phyloP scores from a whole-genome alignment of 2,329 filamentous ascomycete species.

The Pleurostoma richardsiae region DNA sequence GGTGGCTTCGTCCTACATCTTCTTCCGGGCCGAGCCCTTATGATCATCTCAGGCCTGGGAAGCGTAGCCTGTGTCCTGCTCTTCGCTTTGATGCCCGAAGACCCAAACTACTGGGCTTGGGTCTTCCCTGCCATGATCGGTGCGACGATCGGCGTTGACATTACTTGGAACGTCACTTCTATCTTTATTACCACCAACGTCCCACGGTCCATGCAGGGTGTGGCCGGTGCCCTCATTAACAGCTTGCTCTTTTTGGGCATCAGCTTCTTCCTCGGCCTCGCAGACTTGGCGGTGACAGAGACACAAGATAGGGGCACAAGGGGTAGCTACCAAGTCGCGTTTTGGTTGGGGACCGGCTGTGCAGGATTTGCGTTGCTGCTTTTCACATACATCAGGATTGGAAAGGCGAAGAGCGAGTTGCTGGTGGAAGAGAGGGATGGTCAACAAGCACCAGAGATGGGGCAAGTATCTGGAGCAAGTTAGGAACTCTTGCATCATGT shows the following conservation, averaged over 20 bases:
- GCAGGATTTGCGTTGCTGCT: slow-evolving; percentile 46
- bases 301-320: slow-evolving; percentile 27
- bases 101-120: slow-evolving; percentile 66
- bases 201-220: slow-evolving; percentile 60
- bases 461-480: too few species aligned
- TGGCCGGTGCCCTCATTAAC: slow-evolving; percentile 69
- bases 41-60: slow-evolving; percentile 56
- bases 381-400: slow-evolving; percentile 51
- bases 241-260: slow-evolving; percentile 67
- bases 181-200: slow-evolving; percentile 73
- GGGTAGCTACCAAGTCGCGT: slow-evolving; percentile 59
- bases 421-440: slow-evolving; percentile 49
- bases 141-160: slow-evolving; percentile 68
- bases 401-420: slow-evolving; percentile 48
- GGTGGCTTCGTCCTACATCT: slow-evolving; percentile 65
- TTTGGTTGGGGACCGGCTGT: slow-evolving; percentile 60
- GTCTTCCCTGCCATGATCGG: slow-evolving; percentile 67
- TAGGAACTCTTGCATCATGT: too few species aligned
- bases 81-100: slow-evolving; percentile 57
- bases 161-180: slow-evolving; percentile 70
- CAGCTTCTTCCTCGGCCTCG: slow-evolving; percentile 65
- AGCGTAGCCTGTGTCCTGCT: slow-evolving; percentile 55
- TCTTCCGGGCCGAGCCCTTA: slow-evolving; percentile 56
- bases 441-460: too few species aligned
- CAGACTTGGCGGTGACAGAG: slow-evolving; percentile 56